Conservation (phyloP, 257 asterid genomes). For the Linaria vulgaris region DNA sequence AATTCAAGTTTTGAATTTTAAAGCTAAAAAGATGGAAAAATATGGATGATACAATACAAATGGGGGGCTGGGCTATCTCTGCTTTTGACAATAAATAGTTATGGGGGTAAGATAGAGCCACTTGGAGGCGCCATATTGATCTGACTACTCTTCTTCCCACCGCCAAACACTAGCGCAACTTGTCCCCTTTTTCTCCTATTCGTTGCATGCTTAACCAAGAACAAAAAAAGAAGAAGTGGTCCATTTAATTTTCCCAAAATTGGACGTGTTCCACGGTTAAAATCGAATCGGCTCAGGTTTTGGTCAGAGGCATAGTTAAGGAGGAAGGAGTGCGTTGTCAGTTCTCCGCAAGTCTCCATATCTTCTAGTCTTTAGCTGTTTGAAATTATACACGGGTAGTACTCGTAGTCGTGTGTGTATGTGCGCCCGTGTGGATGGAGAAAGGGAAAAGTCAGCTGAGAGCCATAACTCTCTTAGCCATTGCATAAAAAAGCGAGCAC, state of each 20-base stretch:
- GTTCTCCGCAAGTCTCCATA: conserved; percentile 9
- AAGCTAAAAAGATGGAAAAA: not conserved
- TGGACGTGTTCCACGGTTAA: conserved; percentile 13
- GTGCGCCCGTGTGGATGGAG: no score
- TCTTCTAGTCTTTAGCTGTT: not conserved
- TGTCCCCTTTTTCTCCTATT: conserved; percentile 17
- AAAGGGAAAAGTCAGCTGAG: no score
- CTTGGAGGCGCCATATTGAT: conserved; percentile 26
- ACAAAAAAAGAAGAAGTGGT: conserved; percentile 22
- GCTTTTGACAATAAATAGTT: conserved; percentile 42
- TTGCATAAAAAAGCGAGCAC: no score
- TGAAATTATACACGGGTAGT: not conserved
- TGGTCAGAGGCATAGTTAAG: no score
- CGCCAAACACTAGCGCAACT: conserved; percentile 34
- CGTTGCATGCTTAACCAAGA: conserved; percentile 40
- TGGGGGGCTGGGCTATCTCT: conserved; percentile 13
- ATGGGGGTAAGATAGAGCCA: conserved; percentile 38
- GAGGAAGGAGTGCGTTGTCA: not conserved
- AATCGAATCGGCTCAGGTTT: no score
- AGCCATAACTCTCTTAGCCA: no score
- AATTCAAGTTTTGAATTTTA: not conserved
- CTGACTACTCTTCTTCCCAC: conserved; percentile 31
- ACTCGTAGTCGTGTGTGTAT: no score
- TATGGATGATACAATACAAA: not conserved
- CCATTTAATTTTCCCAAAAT: conserved; percentile 38